phyloP scores from a whole-genome alignment of 768 basidiomycete genomes.

The Lyophyllum shimeji region DNA sequence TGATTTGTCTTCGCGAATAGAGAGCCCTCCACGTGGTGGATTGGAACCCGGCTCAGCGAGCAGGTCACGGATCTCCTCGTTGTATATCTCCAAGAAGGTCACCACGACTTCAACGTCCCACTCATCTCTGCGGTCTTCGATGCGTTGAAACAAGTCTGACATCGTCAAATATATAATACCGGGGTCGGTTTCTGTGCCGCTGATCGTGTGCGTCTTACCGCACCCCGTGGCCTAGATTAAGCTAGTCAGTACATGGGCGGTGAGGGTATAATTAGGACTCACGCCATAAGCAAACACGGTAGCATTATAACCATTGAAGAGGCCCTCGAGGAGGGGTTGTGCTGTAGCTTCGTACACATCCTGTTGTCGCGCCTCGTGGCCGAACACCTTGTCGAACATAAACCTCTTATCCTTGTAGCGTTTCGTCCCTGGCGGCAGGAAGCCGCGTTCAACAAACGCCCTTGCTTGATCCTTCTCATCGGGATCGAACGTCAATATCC shows the following conservation, averaged over 20 bases:
- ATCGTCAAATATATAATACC: conserved; percentile 97
- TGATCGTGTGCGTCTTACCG: conserved; percentile 99
- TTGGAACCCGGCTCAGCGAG: conserved; percentile 70
- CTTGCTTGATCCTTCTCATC: conserved; percentile 82
- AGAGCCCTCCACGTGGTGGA: conserved; percentile 77
- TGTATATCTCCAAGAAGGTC: conserved; percentile 98
- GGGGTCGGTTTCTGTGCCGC: conserved; percentile 82
- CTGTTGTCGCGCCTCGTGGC: conserved; percentile 75
- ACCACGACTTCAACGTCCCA: conserved; percentile 86
- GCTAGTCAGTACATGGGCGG: conserved; percentile 13
- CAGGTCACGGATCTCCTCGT: conserved; percentile 97
- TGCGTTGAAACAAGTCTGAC: conserved; percentile 93
- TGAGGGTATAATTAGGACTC: conserved; percentile 16
- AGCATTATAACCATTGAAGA: conserved; percentile 94
- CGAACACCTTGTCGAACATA: conserved; percentile 95
- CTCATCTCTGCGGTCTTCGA: conserved; percentile 84
- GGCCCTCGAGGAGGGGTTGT: conserved; percentile 77
- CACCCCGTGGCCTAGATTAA: conserved; percentile 92
- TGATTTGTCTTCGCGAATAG: conserved; percentile 91
- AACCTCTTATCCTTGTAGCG: conserved; percentile 96
- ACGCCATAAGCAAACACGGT: conserved; percentile 99
- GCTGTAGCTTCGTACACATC: conserved; percentile 88
- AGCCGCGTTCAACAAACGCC: conserved; percentile 83
- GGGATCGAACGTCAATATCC: conserved; percentile 94
- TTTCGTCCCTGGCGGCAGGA: conserved; percentile 83